Evolutionary conservation across 331 rosid genomes (phyloP).

Genomic region (Quercus tomentella): DNA sequence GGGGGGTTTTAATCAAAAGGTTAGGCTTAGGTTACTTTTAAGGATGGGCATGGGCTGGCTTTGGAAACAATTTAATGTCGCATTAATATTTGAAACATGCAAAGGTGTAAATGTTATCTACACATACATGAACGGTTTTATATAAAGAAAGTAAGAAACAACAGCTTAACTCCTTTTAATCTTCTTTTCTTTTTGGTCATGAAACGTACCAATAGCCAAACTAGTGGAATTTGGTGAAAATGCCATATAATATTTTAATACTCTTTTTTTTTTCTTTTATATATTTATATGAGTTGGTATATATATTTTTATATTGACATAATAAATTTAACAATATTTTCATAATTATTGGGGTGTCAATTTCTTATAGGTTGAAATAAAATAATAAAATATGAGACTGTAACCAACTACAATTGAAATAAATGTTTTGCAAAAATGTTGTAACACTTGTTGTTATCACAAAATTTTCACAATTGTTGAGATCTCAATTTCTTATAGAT

Average conservation of each 20-base stretch:
- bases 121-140: constrained; percentile 34
- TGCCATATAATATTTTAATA: not conserved
- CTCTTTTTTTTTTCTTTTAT: too few relatives aligned
- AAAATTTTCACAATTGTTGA: too few relatives aligned
- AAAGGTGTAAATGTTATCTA: constrained; percentile 40
- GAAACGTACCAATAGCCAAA: constrained; percentile 3
- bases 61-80: constrained; percentile 39
- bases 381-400: too few relatives aligned
- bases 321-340: too few relatives aligned
- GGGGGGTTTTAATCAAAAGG: constrained; percentile 8
- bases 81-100: constrained; percentile 30
- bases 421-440: too few relatives aligned
- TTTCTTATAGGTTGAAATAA: too few relatives aligned
- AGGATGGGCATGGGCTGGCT: constrained; percentile 38
- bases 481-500: too few relatives aligned
- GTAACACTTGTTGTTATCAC: too few relatives aligned
- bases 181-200: not conserved
- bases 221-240: not conserved
- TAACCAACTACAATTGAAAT: too few relatives aligned
- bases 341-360: too few relatives aligned
- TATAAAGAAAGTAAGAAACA: constrained; percentile 18
- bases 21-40: constrained; percentile 26
- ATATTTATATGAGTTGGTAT: too few relatives aligned
- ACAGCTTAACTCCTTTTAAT: not conserved
- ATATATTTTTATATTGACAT: too few relatives aligned